phyloP scores from a whole-genome alignment of 345 rosid species.

The Gossypium thurberi region DNA sequence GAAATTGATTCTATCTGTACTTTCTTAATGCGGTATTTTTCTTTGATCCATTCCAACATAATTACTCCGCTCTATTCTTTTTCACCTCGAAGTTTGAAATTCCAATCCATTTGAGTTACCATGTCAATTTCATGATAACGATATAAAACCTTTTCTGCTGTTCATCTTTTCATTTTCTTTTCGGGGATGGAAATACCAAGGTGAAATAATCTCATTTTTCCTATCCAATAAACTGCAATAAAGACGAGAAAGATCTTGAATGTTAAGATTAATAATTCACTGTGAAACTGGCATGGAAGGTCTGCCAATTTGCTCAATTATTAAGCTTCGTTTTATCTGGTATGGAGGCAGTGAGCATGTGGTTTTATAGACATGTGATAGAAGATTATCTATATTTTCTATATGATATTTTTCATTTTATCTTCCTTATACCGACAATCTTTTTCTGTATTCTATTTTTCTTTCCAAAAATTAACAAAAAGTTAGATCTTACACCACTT shows the following conservation, averaged over 20 bases:
- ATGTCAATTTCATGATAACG: background rate
- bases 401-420: background rate
- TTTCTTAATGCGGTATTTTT: background rate
- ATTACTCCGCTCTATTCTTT: background rate
- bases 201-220: background rate
- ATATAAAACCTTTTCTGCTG: background rate
- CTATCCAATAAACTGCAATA: background rate
- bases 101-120: background rate
- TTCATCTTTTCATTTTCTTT: background rate
- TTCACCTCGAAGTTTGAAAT: conserved; percentile 1
- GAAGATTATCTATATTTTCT: conserved; percentile 3
- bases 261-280: background rate
- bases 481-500: conserved; percentile 4
- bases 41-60: background rate
- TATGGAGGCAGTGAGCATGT: conserved; percentile 5
- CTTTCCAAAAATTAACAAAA: conserved; percentile 1
- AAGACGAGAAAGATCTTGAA: background rate
- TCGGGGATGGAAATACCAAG: background rate
- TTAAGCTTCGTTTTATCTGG: conserved; percentile 22
- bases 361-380: background rate
- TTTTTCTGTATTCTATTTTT: background rate
- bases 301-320: background rate
- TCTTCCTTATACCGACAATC: conserved; percentile 6
- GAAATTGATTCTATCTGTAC: background rate
- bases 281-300: background rate